phyloP scores from a whole-genome alignment of 1,284 basidiomycete genomes.

The Testicularia cyperi region DNA sequence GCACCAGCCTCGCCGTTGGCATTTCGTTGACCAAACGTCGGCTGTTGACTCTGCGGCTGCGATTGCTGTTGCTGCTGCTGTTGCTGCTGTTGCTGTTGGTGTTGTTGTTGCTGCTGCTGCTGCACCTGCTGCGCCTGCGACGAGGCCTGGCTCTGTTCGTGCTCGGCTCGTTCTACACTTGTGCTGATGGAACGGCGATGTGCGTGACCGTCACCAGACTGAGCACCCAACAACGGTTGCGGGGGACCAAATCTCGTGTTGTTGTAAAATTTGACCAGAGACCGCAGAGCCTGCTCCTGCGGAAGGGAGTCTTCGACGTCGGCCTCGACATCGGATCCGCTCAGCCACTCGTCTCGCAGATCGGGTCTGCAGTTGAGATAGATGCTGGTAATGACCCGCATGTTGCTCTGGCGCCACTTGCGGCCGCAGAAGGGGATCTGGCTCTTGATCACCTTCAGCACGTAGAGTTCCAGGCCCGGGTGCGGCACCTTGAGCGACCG shows the following conservation, averaged over 20 bases:
- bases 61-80: constrained; percentile 5
- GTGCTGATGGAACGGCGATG: constrained; percentile 47
- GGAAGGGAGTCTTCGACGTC: constrained; percentile 74
- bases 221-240: constrained; percentile 4
- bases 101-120: constrained; percentile 4
- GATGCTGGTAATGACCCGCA: constrained; percentile 99
- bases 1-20: too few species aligned
- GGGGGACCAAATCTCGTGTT: constrained; percentile 45
- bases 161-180: constrained; percentile 12
- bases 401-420: constrained; percentile 99
- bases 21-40: too few species aligned
- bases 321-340: constrained; percentile 87
- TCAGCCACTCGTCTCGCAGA: constrained; percentile 95
- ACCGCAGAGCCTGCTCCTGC: constrained; percentile 92
- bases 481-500: constrained; percentile 90
- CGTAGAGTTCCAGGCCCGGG: constrained; percentile 87
- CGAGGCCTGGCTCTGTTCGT: constrained; percentile 6
- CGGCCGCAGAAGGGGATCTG: constrained; percentile 98
- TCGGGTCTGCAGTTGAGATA: constrained; percentile 96
- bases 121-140: background rate
- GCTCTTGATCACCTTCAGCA: constrained; percentile 97
- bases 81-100: constrained; percentile 9
- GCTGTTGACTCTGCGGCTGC: constrained; percentile 5
- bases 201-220: constrained; percentile 28
- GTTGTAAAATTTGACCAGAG: constrained; percentile 85